A percentile compares a stretch with the other conserved stretches of the same genome.
Conservation (phyloP, 306 rosid species). For the Fragaria nilgerrensis region DNA sequence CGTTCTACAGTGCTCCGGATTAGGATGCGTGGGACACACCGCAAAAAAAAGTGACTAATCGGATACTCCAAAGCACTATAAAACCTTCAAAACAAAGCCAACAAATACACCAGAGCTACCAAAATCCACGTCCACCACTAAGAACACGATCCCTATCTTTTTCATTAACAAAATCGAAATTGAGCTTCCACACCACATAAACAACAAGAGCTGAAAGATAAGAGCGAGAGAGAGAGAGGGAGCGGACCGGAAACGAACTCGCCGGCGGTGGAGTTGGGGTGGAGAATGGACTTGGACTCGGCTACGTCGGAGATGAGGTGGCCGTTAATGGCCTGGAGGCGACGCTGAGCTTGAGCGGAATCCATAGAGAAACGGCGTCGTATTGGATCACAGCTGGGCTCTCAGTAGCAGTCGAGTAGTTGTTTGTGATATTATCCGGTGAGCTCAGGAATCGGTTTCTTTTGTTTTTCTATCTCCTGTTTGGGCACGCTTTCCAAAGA, state of each 20-base stretch:
- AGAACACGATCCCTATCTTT: neutral
- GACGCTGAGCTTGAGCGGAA: conserved; percentile 64
- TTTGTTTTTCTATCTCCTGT: neutral
- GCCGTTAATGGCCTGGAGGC: conserved; percentile 54
- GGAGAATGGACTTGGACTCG: conserved; percentile 54
- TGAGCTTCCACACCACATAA: neutral
- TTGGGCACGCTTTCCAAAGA: conserved; percentile 16
- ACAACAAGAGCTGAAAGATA: neutral
- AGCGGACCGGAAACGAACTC: conserved; percentile 67
- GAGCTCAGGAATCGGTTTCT: too few species aligned
- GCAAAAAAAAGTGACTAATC: neutral
- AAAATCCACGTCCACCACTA: conserved; percentile 1
- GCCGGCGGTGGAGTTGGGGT: conserved; percentile 56
- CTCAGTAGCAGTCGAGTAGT: neutral
- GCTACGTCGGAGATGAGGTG: conserved; percentile 48
- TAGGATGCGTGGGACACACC: neutral
- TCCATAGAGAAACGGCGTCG: conserved; percentile 32
- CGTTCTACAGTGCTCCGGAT: neutral
- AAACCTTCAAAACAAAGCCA: neutral
- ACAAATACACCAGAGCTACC: too few species aligned
- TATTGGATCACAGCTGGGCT: neutral
- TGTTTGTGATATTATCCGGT: neutral
- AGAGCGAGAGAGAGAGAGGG: neutral
- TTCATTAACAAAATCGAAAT: neutral
- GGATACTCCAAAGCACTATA: neutral